These are phyloP conservation scores for Ustilago cynodontis DNA, from an alignment of 1,284 basidiomycete genomes.

Conservation along the genomic window DNA sequence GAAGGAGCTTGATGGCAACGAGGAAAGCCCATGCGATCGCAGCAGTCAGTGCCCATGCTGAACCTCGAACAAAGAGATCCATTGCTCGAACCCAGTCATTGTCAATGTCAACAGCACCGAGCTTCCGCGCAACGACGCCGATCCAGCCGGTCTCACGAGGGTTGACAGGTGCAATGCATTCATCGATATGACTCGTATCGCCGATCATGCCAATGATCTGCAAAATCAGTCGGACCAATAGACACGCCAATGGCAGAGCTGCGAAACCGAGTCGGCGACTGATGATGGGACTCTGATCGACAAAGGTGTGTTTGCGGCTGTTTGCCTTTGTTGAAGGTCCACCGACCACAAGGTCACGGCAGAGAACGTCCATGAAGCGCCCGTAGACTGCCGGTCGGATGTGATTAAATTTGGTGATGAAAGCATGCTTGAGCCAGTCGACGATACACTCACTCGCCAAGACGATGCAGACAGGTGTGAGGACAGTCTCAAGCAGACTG, in stretches of 20 bases:
- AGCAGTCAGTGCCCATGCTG: conserved; percentile 51
- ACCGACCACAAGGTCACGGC: conserved; percentile 88
- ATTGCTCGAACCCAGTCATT: conserved; percentile 35
- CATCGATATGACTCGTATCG: conserved; percentile 70
- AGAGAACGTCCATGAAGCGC: conserved; percentile 94
- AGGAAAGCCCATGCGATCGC: conserved; percentile 60
- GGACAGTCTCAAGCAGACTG: conserved; percentile 82
- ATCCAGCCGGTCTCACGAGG: conserved; percentile 38
- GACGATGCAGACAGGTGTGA: conserved; percentile 92
- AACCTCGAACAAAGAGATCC: conserved; percentile 42
- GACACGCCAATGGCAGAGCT: conserved; percentile 88
- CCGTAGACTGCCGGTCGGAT: conserved; percentile 96
- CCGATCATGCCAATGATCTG: conserved; percentile 80
- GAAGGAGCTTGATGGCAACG: conserved; percentile 65
- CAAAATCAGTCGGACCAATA: conserved; percentile 86
- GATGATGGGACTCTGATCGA: conserved; percentile 95
- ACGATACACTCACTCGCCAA: conserved; percentile 92
- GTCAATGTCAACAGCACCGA: conserved; percentile 44
- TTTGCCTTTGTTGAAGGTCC: conserved; percentile 72
- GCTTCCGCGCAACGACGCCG: conserved; percentile 37
- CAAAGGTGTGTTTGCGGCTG: conserved; percentile 80
- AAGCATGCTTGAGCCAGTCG: conserved; percentile 99
- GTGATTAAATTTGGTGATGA: conserved; percentile 92
- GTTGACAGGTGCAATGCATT: conserved; percentile 61
- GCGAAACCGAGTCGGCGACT: conserved; percentile 94